Evolutionary conservation across 2,329 filamentous ascomycete species (phyloP), one percentile per base, ranked within the genome.

Genomic region (Botryotinia narcissicola): DNA sequence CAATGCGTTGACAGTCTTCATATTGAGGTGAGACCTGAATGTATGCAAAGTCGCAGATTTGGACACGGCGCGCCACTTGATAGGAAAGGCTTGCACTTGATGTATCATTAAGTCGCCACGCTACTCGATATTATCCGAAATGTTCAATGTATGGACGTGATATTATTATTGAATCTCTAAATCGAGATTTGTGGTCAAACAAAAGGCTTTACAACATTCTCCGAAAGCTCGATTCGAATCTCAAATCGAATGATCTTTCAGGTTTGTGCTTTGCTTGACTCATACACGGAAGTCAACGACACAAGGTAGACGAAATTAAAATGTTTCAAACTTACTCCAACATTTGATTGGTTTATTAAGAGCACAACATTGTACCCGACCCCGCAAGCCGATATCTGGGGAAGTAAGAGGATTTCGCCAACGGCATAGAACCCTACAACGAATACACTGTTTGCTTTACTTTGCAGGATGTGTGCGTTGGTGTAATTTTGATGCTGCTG

Each of bases 361-460:
- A 66, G 37, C 62, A 72, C 62, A 68, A 37, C 46, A 48, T 37
- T 46, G 62, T 48, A 67, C 48, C 51, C 32, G 62, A 72, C 63
- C 63, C 62, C 62, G 70, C 70, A 72, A 68, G 70, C 62, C 62
- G 37, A 42, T 42, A 22, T 59, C 60, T 16, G 25, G 25, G 16
- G 60, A 63, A 16, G 18, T 20, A 5, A 18, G 25, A 63, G 61
- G 32, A n/a, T 54, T 35, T 44, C 3, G 60, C 37, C 20, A 25
- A 57, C 20, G 25, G 35, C 51, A 18, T 18, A 62, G 8, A 37
- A 42, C 25, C 22, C 35, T 40, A 40, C 14, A 61, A 61, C 25
- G 10, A 35, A 42, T 40, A n/a, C 32, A 18, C 12, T 40, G 14
- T 62, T 42, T 42, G 60, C 35, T 62, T n/a, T n/a, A 37, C 60